These are phyloP conservation scores for Tetramitus jugosus DNA, from an alignment of 208 protist genomes.

Conservation along the genomic window DNA sequence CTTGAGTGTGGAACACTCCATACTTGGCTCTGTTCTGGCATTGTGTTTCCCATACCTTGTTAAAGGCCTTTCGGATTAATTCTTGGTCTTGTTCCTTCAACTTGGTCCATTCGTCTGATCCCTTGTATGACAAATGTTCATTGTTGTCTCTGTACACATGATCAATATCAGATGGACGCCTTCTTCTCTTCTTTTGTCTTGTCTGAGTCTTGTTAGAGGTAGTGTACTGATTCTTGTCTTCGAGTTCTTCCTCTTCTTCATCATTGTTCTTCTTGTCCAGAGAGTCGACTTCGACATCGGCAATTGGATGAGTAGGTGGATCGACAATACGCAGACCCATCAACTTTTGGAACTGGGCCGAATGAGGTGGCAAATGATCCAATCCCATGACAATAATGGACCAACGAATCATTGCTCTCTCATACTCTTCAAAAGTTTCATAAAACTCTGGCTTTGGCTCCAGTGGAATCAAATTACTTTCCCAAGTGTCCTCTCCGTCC, in stretches of 20 bases:
- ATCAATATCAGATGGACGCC: neutral
- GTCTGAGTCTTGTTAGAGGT: too few species aligned
- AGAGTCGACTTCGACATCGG: neutral
- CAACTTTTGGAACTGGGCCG: slow-evolving; percentile 7
- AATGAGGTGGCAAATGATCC: neutral
- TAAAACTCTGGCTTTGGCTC: slow-evolving; percentile 23
- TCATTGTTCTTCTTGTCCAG: neutral
- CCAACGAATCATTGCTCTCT: slow-evolving; percentile 11
- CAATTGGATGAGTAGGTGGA: neutral
- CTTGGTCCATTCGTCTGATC: neutral
- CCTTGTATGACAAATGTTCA: neutral
- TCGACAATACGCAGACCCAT: neutral
- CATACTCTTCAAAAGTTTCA: slow-evolving; percentile 19
- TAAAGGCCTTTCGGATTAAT: neutral
- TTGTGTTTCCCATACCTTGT: neutral
- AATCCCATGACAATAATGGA: neutral
- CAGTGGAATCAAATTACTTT: neutral
- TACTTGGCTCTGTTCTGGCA: neutral
- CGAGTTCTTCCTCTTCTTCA: neutral
- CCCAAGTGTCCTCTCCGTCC: neutral
- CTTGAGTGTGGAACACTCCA: neutral
- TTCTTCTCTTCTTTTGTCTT: too few species aligned
- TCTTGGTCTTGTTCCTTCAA: neutral
- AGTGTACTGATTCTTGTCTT: too few species aligned
- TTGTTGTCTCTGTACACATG: neutral